phyloP scores from a whole-genome alignment of 352 stramenopile species.

The Aphanomyces stellatus region DNA sequence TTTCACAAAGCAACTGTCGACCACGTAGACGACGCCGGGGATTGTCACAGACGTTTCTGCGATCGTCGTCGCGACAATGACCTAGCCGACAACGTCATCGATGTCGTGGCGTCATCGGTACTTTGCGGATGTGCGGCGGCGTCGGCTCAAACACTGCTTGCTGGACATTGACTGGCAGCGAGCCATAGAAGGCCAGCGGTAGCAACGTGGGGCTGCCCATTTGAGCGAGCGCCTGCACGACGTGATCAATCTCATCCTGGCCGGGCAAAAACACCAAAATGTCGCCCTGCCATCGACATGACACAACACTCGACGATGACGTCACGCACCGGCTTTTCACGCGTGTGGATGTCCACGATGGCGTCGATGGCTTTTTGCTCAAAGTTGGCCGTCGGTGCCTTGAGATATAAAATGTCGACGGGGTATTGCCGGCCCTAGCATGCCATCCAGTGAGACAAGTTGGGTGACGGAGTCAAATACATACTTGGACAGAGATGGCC shows the following conservation, averaged over 20 bases:
- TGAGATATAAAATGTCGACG: constrained; percentile 88
- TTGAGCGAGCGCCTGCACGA: constrained; percentile 59
- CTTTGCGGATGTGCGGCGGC: constrained; percentile 61
- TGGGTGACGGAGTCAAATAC: neutral
- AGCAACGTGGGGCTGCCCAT: constrained; percentile 40
- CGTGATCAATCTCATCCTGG: constrained; percentile 91
- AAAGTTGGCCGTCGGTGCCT: constrained; percentile 56
- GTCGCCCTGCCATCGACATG: constrained; percentile 49
- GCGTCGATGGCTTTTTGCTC: constrained; percentile 66
- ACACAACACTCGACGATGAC: neutral
- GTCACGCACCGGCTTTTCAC: constrained; percentile 31
- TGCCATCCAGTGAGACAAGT: no score
- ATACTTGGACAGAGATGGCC: constrained; percentile 48
- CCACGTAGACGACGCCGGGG: constrained; percentile 86
- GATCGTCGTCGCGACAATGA: constrained; percentile 87
- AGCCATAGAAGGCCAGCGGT: constrained; percentile 85
- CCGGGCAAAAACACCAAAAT: constrained; percentile 94
- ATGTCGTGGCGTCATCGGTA: constrained; percentile 17
- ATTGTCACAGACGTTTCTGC: constrained; percentile 97
- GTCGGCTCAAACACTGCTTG: constrained; percentile 83
- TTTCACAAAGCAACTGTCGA: constrained; percentile 74
- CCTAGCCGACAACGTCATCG: neutral
- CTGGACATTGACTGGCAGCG: constrained; percentile 89
- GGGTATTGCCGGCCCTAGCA: constrained; percentile 85
- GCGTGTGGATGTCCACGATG: constrained; percentile 52